Base-by-base conservation (phyloP, 176 grass and related monocot species). In the Canna indica region DNA sequence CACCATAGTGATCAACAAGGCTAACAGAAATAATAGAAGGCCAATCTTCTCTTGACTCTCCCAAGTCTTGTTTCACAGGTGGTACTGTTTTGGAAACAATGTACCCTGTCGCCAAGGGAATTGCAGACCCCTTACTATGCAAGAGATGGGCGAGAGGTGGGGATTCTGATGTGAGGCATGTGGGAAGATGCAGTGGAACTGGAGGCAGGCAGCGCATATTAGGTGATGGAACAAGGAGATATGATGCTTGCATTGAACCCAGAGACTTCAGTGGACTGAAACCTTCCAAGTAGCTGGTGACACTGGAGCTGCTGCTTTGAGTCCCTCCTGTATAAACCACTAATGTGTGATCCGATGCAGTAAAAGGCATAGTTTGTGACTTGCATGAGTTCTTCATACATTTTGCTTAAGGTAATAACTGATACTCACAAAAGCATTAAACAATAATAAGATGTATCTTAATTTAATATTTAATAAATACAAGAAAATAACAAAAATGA, bases 81-180 rank as follows among this genome's bases (percentile, higher is more conserved):
- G 84, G 86, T 29, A 99, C 48, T 0, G 89, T 64, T 85, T 85
- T 99, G 61, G 94, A 93, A n/a, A 92, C 82, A 0, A 90, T 72
- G 47, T 93, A 99, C 1, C 94, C 84, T 50, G 83, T 90, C 38
- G 86, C 80, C 63, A 99, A 56, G 38, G 94, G 94, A 81, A 83
- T 85, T 7, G 94, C 94, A 53, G 82, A 84, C 30, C 94, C 94
- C 80, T 90, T 90, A 80, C 94, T 99, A 80, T 99, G 89, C 73
- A 99, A 61, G 44, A 99, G 77, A 75, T 99, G 94, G 39, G 94
- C 94, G 45, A 99, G 88, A 0, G 94, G 94, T 31, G 94, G 94
- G 67, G 94, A 99, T 54, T 93, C 88, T 5, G 94, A 99, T 28
- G 94, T 93, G 25, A 93, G 89, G 84, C 89, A 99, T 24, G 82